phyloP scores from a whole-genome alignment of 768 basidiomycete genomes.

The Pleurotus tuber-regium region DNA sequence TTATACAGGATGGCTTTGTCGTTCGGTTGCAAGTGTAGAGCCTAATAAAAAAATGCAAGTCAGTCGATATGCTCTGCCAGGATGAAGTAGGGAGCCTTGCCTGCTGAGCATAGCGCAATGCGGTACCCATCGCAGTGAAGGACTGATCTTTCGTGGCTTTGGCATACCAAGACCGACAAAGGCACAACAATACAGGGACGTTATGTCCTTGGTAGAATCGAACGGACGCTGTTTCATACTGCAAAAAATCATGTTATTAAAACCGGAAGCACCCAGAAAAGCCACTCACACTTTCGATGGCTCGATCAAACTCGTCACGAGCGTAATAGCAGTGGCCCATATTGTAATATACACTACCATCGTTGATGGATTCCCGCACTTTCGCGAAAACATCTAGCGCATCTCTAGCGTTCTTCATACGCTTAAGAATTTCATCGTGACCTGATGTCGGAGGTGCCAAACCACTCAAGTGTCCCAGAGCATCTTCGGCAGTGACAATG shows the following conservation, averaged over 20 bases:
- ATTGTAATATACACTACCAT: slow-evolving; percentile 89
- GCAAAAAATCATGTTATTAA: slow-evolving; percentile 2
- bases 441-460: slow-evolving; percentile 41
- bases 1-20: slow-evolving; percentile 94
- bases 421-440: slow-evolving; percentile 61
- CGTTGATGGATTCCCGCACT: slow-evolving; percentile 80
- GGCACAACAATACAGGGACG: slow-evolving; percentile 73
- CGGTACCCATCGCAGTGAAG: slow-evolving; percentile 77
- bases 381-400: slow-evolving; percentile 89
- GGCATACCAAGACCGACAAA: slow-evolving; percentile 92
- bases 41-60: slow-evolving; percentile 41
- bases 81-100: slow-evolving; percentile 35
- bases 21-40: slow-evolving; percentile 75
- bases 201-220: slow-evolving; percentile 76
- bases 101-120: slow-evolving; percentile 78
- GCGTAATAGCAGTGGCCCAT: slow-evolving; percentile 96
- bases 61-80: not conserved
- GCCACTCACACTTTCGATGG: slow-evolving; percentile 85
- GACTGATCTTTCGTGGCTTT: slow-evolving; percentile 91
- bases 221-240: slow-evolving; percentile 92
- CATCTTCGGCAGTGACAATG: slow-evolving; percentile 91
- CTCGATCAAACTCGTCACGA: slow-evolving; percentile 91
- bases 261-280: not conserved
- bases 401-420: slow-evolving; percentile 75
- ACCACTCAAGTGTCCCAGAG: slow-evolving; percentile 66